Conservation (phyloP, 2,329 filamentous ascomycete genomes). For the Fusarium tjaetaba region DNA sequence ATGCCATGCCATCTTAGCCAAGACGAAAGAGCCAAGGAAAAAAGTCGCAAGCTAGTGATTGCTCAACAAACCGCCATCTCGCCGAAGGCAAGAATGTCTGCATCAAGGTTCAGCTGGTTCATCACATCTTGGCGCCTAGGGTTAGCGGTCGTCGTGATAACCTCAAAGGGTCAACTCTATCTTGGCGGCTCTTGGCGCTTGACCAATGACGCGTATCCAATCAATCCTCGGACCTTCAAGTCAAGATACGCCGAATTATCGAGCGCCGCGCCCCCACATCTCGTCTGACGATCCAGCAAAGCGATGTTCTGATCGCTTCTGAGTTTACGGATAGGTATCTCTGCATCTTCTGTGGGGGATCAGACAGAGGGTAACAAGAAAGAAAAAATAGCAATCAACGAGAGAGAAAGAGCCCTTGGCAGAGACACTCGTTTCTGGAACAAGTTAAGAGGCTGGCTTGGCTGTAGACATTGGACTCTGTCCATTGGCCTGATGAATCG, state of each 20-base stretch:
- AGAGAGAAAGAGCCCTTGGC: not conserved
- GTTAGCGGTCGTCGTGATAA: slow-evolving; percentile 27
- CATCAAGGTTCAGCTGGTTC: slow-evolving; percentile 38
- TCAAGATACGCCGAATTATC: slow-evolving; percentile 14
- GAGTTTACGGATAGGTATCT: not conserved
- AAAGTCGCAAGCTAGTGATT: not conserved
- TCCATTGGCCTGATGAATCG: slow-evolving; percentile 20
- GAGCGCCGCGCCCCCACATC: not conserved
- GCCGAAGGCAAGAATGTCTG: slow-evolving; percentile 24
- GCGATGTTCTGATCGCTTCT: slow-evolving; percentile 8
- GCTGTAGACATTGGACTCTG: not conserved
- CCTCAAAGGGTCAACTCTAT: slow-evolving; percentile 17
- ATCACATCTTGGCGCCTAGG: slow-evolving; percentile 27
- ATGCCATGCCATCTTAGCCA: not conserved
- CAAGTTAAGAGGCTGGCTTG: slow-evolving; percentile 30
- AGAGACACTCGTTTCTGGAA: slow-evolving; percentile 20
- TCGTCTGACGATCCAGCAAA: not conserved
- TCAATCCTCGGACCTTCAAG: slow-evolving; percentile 4
- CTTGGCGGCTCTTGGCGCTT: slow-evolving; percentile 40
- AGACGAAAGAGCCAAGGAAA: slow-evolving; percentile 1
- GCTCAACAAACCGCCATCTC: slow-evolving; percentile 30
- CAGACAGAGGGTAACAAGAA: not conserved
- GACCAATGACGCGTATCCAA: slow-evolving; percentile 31
- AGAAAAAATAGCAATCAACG: not conserved
- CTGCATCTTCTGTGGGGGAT: slow-evolving; percentile 10